Evolutionary conservation across 2,329 filamentous ascomycete genomes (phyloP), one percentile per base, ranked within the genome.

Genomic region (Phialophora macrospora): DNA sequence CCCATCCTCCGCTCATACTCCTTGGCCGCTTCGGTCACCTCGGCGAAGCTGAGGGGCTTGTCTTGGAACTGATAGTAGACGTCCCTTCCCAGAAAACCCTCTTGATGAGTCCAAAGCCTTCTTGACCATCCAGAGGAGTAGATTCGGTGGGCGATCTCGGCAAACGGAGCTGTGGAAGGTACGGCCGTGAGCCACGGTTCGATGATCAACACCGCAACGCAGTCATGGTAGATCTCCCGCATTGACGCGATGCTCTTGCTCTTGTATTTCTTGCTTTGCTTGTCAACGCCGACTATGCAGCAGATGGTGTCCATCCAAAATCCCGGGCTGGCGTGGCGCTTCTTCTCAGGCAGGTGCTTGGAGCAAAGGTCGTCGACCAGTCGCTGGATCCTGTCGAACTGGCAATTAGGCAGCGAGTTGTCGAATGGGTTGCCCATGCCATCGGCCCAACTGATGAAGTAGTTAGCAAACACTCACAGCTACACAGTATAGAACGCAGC

Each of bases 161-260:
- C 26, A 28, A 52, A 52, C 11, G 48, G 48, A 3, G 48, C 48
- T 2, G 48, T 52, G 11, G 48, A 22, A 28, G 48, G 48, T 26
- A 52, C 14, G 12, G 20, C 48, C 7, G 22, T 14, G 8, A 52
- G 48, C 48, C 48, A 52, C 12, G 48, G 48, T 12, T 52, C 48
- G 9, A 52, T 26, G 14, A 52, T 52, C 48, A 52, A 52, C 11
- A 52, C 48, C 8, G 48, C 48, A 52, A 52, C 22, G 48, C 48
- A 52, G 48, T 52, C 48, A 14, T 52, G 48, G 48, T 52, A 52
- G 20, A 52, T 52, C 26, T 52, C 48, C 4, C 48, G 48, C 48
- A 52, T 52, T 24, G 48, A 52, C 14, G 20, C 20, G 48, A 52
- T 52, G 14, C 20, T 52, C 48, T 52, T 52, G 20, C 48, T 28